Conservation (phyloP, 1,139 yeast species). For the Pichia sp. region DNA sequence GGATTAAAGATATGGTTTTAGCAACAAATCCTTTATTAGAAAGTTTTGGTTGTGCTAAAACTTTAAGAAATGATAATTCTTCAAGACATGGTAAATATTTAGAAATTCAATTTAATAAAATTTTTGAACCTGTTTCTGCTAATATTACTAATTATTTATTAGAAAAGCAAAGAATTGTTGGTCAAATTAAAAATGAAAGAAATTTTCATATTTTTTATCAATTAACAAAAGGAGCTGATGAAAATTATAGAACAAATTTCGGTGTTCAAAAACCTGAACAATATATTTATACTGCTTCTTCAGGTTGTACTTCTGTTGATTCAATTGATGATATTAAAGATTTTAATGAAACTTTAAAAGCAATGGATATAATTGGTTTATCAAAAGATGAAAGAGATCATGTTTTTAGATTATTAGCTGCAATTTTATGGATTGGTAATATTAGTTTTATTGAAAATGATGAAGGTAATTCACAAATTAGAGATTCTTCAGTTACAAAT, state of each 20-base stretch:
- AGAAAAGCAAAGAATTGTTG: conserved; percentile 93
- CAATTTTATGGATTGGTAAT: conserved; percentile 92
- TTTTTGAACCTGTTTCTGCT: conserved; percentile 88
- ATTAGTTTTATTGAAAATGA: conserved; percentile 79
- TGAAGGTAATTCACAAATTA: conserved; percentile 74
- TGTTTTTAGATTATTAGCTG: conserved; percentile 77
- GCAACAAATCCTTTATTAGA: conserved; percentile 96
- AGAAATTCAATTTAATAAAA: conserved; percentile 78
- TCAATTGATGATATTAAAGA: conserved; percentile 81
- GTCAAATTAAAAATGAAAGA: conserved; percentile 87
- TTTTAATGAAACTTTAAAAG: conserved; percentile 70
- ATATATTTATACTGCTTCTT: conserved; percentile 79
- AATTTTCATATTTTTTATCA: conserved; percentile 97
- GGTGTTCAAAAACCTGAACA: conserved; percentile 95
- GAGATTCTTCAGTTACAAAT: conserved; percentile 83
- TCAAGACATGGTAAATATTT: conserved; percentile 97
- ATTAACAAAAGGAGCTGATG: conserved; percentile 86
- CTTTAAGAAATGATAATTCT: conserved; percentile 90
- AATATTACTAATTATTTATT: conserved; percentile 90
- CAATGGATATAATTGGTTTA: conserved; percentile 86
- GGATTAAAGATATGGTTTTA: conserved; percentile 92
- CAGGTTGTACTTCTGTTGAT: conserved; percentile 79
- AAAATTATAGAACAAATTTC: conserved; percentile 69
- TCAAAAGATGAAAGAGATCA: conserved; percentile 79
- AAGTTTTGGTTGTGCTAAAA: conserved; percentile 97